These are phyloP conservation scores for Microdochium bolleyi DNA, from an alignment of 2,329 filamentous ascomycete genomes.

Conservation along the genomic window DNA sequence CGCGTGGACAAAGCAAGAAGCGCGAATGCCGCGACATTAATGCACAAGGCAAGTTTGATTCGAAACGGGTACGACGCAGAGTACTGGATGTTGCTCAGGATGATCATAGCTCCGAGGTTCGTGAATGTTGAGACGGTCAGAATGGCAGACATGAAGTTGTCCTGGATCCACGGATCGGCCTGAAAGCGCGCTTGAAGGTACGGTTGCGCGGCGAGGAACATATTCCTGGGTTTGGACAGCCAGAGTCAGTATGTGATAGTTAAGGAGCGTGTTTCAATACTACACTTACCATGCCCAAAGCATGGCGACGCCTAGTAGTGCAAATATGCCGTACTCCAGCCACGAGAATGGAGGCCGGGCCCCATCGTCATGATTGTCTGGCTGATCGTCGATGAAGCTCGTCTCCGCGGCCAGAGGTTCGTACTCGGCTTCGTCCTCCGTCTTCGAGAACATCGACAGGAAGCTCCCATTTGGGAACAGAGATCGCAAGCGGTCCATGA, in stretches of 20 bases:
- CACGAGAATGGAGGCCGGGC: conserved; percentile 62
- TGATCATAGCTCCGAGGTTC: conserved; percentile 67
- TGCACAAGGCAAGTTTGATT: conserved; percentile 66
- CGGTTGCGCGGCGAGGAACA: conserved; percentile 91
- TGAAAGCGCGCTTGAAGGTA: conserved; percentile 85
- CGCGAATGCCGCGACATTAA: conserved; percentile 71
- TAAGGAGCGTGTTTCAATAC: neutral
- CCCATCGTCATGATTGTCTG: conserved; percentile 19
- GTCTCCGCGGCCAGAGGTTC: conserved; percentile 16
- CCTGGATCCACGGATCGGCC: conserved; percentile 59
- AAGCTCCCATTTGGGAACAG: neutral
- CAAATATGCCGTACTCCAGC: conserved; percentile 79
- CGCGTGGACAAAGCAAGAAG: conserved; percentile 76
- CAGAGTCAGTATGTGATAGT: conserved; percentile 4
- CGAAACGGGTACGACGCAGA: conserved; percentile 82
- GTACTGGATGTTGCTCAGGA: conserved; percentile 73
- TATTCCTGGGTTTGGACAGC: conserved; percentile 58
- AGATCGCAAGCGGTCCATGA: neutral
- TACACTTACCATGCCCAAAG: conserved; percentile 82
- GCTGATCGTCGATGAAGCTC: conserved; percentile 16
- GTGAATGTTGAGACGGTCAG: conserved; percentile 78
- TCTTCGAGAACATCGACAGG: neutral
- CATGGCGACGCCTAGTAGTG: conserved; percentile 84
- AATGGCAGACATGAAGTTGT: conserved; percentile 85
- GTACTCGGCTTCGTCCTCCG: conserved; percentile 5